Percentiles rank a stretch among this genome's conserved stretches.
phyloP scores from a whole-genome alignment of 257 asterid species.

The Dorcoceras hygrometricum region DNA sequence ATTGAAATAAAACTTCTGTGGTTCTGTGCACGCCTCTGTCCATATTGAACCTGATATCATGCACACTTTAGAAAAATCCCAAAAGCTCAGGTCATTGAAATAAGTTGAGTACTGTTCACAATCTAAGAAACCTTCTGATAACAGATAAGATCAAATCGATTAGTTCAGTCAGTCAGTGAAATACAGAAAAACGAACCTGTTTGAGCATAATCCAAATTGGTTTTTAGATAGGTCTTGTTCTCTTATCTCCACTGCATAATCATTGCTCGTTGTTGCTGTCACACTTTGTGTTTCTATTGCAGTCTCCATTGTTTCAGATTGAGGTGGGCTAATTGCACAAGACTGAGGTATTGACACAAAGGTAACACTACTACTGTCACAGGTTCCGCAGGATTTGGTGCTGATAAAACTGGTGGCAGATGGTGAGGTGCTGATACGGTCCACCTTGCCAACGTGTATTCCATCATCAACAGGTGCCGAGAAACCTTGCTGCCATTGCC shows the following conservation, averaged over 20 bases:
- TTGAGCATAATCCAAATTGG: constrained; percentile 41
- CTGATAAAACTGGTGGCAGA: constrained; percentile 77
- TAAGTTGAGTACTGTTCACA: background rate
- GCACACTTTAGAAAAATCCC: background rate
- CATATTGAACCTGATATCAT: constrained; percentile 9
- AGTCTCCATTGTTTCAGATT: constrained; percentile 54
- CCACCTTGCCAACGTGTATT: constrained; percentile 44
- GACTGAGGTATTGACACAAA: constrained; percentile 59
- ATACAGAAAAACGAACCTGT: constrained; percentile 47
- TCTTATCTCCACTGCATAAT: constrained; percentile 33
- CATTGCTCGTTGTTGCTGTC: constrained; percentile 33
- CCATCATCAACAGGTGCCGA: constrained; percentile 40
- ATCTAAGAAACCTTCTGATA: background rate
- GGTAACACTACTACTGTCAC: constrained; percentile 57
- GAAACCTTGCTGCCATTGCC: constrained; percentile 64
- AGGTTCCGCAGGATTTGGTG: constrained; percentile 75
- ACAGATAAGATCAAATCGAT: background rate
- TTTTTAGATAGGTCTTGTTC: constrained; percentile 36
- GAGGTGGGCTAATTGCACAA: constrained; percentile 50
- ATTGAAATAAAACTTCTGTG: constrained; percentile 6
- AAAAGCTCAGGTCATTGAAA: constrained; percentile 5
- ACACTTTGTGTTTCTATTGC: constrained; percentile 43
- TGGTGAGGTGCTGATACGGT: constrained; percentile 50
- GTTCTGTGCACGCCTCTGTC: constrained; percentile 7
- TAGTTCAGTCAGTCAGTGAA: constrained; percentile 22